Percentiles rank a stretch among this genome's conserved stretches.
phyloP scores from a whole-genome alignment of 768 basidiomycete species.

The Leccinellum albellum region DNA sequence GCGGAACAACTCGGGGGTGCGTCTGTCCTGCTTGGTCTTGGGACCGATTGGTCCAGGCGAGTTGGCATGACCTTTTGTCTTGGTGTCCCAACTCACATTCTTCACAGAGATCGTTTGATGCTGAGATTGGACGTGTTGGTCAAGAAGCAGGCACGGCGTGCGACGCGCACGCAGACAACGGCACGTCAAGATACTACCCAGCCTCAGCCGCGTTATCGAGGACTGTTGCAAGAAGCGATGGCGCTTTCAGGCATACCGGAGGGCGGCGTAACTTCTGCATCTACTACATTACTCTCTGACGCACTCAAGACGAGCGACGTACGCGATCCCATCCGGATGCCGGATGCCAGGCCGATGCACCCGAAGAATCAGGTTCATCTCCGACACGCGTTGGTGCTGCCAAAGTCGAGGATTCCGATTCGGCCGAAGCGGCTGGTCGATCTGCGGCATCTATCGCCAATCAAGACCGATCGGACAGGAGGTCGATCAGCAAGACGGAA shows the following conservation, averaged over 20 bases:
- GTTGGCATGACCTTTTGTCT: constrained; percentile 11
- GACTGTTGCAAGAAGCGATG: constrained; percentile 37
- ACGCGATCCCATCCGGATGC: constrained; percentile 52
- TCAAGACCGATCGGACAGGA: constrained; percentile 34
- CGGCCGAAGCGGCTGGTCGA: constrained; percentile 51
- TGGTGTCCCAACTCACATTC: not conserved
- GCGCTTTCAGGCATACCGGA: constrained; percentile 19
- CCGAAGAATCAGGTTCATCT: constrained; percentile 68
- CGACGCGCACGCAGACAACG: not conserved
- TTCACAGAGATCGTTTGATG: constrained; percentile 19
- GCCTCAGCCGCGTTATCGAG: constrained; percentile 53
- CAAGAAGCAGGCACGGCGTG: constrained; percentile 23
- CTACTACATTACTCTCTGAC: constrained; percentile 21
- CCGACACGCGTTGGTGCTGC: constrained; percentile 46
- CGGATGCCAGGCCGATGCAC: constrained; percentile 40
- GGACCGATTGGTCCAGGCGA: constrained; percentile 57
- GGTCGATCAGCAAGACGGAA: constrained; percentile 45
- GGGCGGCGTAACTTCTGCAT: constrained; percentile 11
- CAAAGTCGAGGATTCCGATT: constrained; percentile 39
- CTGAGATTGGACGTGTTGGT: constrained; percentile 31
- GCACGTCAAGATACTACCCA: constrained; percentile 8
- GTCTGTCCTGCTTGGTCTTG: constrained; percentile 36
- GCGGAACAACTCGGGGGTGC: constrained; percentile 45
- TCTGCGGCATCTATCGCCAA: constrained; percentile 40
- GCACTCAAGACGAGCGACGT: constrained; percentile 32